Evolutionary conservation across 2,329 filamentous ascomycete genomes (phyloP), one percentile per base, ranked within the genome.

Genomic region (Penicillium olsonii): DNA sequence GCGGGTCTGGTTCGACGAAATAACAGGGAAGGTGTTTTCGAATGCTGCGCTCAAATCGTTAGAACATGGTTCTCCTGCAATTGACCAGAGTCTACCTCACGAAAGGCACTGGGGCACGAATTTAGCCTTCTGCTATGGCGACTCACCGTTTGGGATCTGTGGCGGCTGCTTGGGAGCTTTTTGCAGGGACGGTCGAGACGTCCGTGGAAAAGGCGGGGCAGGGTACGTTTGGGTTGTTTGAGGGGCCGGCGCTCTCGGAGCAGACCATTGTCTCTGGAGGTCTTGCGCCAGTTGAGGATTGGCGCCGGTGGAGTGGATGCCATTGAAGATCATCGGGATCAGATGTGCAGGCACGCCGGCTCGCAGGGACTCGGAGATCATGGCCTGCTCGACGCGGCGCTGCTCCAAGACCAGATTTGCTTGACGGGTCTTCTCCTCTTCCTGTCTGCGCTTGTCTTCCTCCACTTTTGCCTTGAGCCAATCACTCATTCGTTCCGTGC

Each of bases 381-480:
- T 90, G 38, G 84, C 84, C 64, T 87, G 82, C 69, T 91, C 88
- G 48, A 89, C 78, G 61, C 79, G 85, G 39, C 87, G 78, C 70
- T 88, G 87, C 70, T 91, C 87, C 26, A 90, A 71, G 20, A 84
- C 84, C 37, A 88, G 71, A 26, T 76, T 74, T 68, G 90, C 88
- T 60, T 82, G 79, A 26, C 73, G 70, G 7, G 78, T 81, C 62
- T 80, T 86, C 69, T 90, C 87, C 69, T 90, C 87, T 69, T 91
- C 87, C 70, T 90, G 87, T 65, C 50, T 57, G 45, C 66, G 65
- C 33, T 68, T 66, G 63, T 91, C 87, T 64, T 91, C 87, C 68
- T 91, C 88, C 0, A 83, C 76, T 68, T 85, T 89, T 45, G 87
- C 84, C 46, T 81, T 72, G 18, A 90, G 74, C 87, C 87, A 91